Base-by-base conservation (phyloP, 2,329 filamentous ascomycete genomes). In the Nothomitra cinnamomea region DNA sequence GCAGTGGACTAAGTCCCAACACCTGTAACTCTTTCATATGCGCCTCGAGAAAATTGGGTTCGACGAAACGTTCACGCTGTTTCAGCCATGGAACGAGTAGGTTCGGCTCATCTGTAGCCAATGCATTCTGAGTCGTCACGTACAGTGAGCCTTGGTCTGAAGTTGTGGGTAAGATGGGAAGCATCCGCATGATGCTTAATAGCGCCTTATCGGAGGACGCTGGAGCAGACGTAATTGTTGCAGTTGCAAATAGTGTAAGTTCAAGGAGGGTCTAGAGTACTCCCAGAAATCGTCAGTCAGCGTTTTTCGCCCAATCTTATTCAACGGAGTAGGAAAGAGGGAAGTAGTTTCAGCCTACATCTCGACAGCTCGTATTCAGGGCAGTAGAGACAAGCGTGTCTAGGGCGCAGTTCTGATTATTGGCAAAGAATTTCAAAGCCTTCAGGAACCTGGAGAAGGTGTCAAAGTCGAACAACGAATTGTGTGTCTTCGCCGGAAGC, bases 121-220 rank as follows among this genome's bases (percentile, higher is more conserved):
- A 15, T 2, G 22, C 1, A 60, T 28, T 28, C 10, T 61, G 36
- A 63, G 22, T 24, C 57, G 56, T 1, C 53, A 47, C n/a, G 32
- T 52, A 19, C 56, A 52, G 53, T 63, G 52, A 2, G 50, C n/a
- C 2, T 54, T 22, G 22, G 5, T 28, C 10, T 13, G 10, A 2
- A 3, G 4, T 8, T 2, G 51, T 21, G 7, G 57, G 40, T 7
- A 58, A 12, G 25, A 38, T 52, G 2, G 56, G 49, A 8, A 59
- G 56, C 42, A 19, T 51, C 10, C 57, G 43, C 51, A 17, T 48
- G 17, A 4, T 32, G 28, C 10, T 32, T 10, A 32, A 32, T 32
- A 32, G 10, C 4, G 4, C 28, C 28, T 32, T 4, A 4, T 32
- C 10, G 10, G 28, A 4, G 28, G 4, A 4, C 10, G 5, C 28